phyloP scores from a whole-genome alignment of 805 yeast species.

The Starmera pachycereana region DNA sequence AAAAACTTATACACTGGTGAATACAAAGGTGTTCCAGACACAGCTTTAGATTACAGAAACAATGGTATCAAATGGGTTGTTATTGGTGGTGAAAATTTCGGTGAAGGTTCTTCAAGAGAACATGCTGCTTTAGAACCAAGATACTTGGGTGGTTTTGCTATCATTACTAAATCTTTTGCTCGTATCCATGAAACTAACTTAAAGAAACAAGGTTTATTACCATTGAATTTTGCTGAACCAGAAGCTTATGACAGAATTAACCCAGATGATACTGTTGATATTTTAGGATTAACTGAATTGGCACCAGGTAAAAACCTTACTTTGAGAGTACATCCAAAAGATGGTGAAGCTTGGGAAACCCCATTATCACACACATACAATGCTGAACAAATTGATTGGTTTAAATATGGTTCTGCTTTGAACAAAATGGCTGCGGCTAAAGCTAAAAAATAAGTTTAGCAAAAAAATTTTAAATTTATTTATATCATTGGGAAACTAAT shows the following conservation, averaged over 20 bases:
- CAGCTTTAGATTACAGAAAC: constrained; percentile 92
- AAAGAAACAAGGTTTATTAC: constrained; percentile 97
- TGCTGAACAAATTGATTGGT: constrained; percentile 96
- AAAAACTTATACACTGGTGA: constrained; percentile 88
- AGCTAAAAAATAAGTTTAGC: constrained; percentile 1
- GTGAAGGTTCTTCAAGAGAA: constrained; percentile 99
- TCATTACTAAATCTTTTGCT: constrained; percentile 90
- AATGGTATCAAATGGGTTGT: constrained; percentile 93
- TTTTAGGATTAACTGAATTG: constrained; percentile 70
- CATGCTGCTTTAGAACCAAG: constrained; percentile 96
- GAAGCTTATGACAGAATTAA: constrained; percentile 91
- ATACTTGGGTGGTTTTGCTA: constrained; percentile 84
- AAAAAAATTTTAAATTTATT: no score
- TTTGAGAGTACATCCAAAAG: constrained; percentile 60
- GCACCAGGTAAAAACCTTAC: constrained; percentile 90
- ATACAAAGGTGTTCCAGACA: constrained; percentile 93
- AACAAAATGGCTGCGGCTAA: constrained; percentile 71
- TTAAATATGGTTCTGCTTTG: constrained; percentile 97
- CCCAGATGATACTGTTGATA: constrained; percentile 83
- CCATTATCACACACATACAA: constrained; percentile 95
- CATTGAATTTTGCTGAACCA: constrained; percentile 84
- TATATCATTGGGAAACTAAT: no score
- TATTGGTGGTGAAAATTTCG: constrained; percentile 96
- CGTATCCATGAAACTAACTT: constrained; percentile 97
- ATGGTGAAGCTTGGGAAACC: constrained; percentile 80